Percentiles rank a stretch among this genome's conserved stretches.
Conservation (phyloP, 2,329 filamentous ascomycete genomes). For the Aureobasidium mangrovei region DNA sequence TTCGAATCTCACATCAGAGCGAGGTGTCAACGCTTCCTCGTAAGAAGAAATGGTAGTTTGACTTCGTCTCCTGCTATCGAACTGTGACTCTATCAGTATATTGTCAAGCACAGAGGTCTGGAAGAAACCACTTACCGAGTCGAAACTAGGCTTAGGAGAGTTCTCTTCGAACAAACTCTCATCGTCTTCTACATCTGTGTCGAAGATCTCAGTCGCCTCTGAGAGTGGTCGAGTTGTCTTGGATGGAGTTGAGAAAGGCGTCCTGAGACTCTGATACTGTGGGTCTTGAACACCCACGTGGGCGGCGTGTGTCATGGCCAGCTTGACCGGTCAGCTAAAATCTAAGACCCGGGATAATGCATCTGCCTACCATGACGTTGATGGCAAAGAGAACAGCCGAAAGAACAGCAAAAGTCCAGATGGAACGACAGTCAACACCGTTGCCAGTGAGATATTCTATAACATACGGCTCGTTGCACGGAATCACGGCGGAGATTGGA, state of each 20-base stretch:
- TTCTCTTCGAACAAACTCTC: conserved; percentile 45
- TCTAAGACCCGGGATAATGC: conserved; percentile 5
- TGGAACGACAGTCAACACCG: conserved; percentile 7
- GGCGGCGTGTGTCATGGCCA: conserved; percentile 8
- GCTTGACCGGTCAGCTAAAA: conserved; percentile 11
- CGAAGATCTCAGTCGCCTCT: conserved; percentile 66
- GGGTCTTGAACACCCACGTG: background rate
- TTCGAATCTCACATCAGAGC: conserved; percentile 48
- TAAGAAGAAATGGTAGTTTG: conserved; percentile 81
- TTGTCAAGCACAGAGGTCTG: background rate
- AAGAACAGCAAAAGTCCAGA: background rate
- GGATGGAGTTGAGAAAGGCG: conserved; percentile 45
- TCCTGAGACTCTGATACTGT: background rate
- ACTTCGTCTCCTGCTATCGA: conserved; percentile 56
- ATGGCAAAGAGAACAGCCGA: background rate
- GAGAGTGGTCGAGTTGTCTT: conserved; percentile 49
- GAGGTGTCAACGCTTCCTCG: conserved; percentile 73
- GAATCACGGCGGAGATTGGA: background rate
- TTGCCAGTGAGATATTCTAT: conserved; percentile 13
- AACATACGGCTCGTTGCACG: conserved; percentile 3
- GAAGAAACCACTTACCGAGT: conserved; percentile 54
- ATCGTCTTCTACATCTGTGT: conserved; percentile 63
- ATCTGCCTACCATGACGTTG: conserved; percentile 8
- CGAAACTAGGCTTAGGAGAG: conserved; percentile 57
- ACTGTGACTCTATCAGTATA: conserved; percentile 21